phyloP scores from a whole-genome alignment of 352 stramenopile genomes.

The Phytophthora rubi region DNA sequence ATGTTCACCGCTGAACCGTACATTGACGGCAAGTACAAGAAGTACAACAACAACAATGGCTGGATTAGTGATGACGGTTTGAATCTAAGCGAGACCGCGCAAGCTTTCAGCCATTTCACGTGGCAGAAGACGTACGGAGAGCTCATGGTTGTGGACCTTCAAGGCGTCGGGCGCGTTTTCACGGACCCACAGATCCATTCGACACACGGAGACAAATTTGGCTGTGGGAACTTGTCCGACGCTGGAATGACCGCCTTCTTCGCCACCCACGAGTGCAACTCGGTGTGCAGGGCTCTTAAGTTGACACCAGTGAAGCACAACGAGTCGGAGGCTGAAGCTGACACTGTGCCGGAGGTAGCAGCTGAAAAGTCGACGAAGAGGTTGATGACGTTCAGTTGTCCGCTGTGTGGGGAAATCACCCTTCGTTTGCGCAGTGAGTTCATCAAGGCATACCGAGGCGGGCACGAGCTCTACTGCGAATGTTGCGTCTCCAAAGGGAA shows the following conservation, averaged over 20 bases:
- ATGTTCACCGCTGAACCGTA: constrained; percentile 50
- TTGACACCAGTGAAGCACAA: constrained; percentile 25
- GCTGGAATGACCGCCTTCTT: constrained; percentile 49
- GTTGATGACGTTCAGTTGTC: constrained; percentile 44
- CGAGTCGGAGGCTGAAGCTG: background rate
- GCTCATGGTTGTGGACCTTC: constrained; percentile 50
- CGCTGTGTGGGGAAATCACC: constrained; percentile 39
- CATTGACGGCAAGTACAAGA: constrained; percentile 47
- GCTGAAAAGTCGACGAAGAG: background rate
- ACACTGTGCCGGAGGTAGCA: background rate
- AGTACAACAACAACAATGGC: constrained; percentile 59
- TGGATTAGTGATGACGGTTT: constrained; percentile 26
- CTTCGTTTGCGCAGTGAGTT: constrained; percentile 29
- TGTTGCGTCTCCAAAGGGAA: constrained; percentile 16
- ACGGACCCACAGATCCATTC: constrained; percentile 59
- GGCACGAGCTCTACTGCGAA: constrained; percentile 32
- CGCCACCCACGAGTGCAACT: constrained; percentile 44
- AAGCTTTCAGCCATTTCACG: constrained; percentile 56
- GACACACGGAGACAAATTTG: constrained; percentile 25
- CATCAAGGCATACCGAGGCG: constrained; percentile 21
- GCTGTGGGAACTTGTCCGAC: constrained; percentile 31
- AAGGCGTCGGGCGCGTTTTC: constrained; percentile 50
- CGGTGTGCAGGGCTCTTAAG: constrained; percentile 29
- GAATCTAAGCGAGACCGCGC: constrained; percentile 29
- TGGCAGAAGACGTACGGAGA: constrained; percentile 44